Evolutionary conservation across 257 asterid species (phyloP).

Genomic region (Orobanche coerulescens): DNA sequence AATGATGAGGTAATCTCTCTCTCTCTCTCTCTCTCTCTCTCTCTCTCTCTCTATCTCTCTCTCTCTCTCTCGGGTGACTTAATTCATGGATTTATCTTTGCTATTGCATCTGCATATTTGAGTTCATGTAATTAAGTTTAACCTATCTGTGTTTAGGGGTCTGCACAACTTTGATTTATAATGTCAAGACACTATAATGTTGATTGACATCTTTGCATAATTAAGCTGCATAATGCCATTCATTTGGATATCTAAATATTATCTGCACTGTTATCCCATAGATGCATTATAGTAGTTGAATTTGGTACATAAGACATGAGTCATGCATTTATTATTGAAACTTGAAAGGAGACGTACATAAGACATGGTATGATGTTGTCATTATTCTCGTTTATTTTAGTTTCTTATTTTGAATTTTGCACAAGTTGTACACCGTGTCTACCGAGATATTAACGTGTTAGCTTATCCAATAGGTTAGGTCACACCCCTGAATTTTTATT

Average conservation of each 20-base stretch:
- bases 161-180: too few relatives aligned
- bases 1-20: too few relatives aligned
- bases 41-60: too few relatives aligned
- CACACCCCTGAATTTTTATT: slow-evolving; percentile 74
- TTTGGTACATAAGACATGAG: neutral
- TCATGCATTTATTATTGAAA: slow-evolving; percentile 11
- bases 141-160: too few relatives aligned
- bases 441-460: slow-evolving; percentile 19
- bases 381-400: neutral
- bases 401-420: slow-evolving; percentile 14
- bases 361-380: neutral
- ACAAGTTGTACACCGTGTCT: slow-evolving; percentile 5
- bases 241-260: neutral
- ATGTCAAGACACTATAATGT: too few relatives aligned
- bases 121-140: too few relatives aligned
- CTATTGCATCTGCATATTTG: too few relatives aligned
- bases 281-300: slow-evolving; percentile 2
- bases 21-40: too few relatives aligned
- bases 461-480: slow-evolving; percentile 55
- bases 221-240: too few relatives aligned
- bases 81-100: too few relatives aligned
- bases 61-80: too few relatives aligned
- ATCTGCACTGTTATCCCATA: neutral
- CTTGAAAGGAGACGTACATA: neutral
- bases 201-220: too few relatives aligned